A percentile compares a stretch with the other conserved stretches of the same genome.
Conservation (phyloP, 768 basidiomycete genomes). For the Termitomyces bulborhizus region DNA sequence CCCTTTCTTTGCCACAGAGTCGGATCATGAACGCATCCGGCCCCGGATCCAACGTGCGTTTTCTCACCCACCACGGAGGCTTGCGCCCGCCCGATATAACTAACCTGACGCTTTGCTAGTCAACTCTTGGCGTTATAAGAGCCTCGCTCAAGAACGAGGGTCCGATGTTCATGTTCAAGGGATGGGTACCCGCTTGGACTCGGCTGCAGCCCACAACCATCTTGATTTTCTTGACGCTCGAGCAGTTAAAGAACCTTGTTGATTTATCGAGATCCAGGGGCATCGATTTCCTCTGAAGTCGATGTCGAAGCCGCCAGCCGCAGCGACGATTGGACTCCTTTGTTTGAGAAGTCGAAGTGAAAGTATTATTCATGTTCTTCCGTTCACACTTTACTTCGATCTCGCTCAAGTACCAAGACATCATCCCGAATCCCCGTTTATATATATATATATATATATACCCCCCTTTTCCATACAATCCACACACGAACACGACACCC, state of each 20-base stretch:
- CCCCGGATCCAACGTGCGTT: slow-evolving; percentile 65
- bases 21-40: slow-evolving; percentile 89
- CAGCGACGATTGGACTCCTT: not conserved
- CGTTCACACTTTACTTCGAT: too few species aligned
- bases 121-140: slow-evolving; percentile 65
- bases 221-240: slow-evolving; percentile 79
- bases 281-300: slow-evolving; percentile 19
- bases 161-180: slow-evolving; percentile 88
- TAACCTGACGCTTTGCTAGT: slow-evolving; percentile 30
- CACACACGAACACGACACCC: too few species aligned
- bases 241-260: slow-evolving; percentile 70
- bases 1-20: slow-evolving; percentile 32
- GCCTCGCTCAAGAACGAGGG: slow-evolving; percentile 68
- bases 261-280: slow-evolving; percentile 51
- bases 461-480: too few species aligned
- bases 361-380: too few species aligned
- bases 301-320: too few species aligned
- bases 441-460: too few species aligned
- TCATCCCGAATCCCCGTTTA: too few species aligned
- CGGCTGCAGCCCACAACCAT: slow-evolving; percentile 85
- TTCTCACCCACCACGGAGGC: not conserved
- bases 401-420: too few species aligned
- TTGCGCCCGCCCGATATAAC: too few species aligned
- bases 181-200: slow-evolving; percentile 86
- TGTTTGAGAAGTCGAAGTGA: too few species aligned